Evolutionary conservation across 805 yeast genomes (phyloP), one percentile per base, ranked within the genome.

Genomic region (Candida loeiensis): DNA sequence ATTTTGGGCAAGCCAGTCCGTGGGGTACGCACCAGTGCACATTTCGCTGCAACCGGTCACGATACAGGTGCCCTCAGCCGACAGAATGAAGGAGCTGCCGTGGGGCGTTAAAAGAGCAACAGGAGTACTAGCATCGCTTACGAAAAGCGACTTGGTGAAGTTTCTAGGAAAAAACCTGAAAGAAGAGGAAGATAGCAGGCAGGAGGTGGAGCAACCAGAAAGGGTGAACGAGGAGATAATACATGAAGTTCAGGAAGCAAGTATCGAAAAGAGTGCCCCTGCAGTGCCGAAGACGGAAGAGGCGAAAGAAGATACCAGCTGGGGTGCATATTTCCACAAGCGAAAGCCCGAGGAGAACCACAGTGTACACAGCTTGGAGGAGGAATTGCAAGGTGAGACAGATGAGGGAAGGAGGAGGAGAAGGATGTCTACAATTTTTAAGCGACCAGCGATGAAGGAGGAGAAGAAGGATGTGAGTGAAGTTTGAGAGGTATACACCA

Each of bases 1-100:
- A 12, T 47, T 40, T 20, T 49, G 51, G 53, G 22, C 36, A 14
- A 25, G 32, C 7, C 36, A 30, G 15, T 13, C n/a, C 13, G 18
- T 30, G 20, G 20, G 21, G 6, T 30, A 30, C 21, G 33, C 33
- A 3, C 33, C 25, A 21, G n/a, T n/a, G n/a, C n/a, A n/a, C n/a
- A n/a, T n/a, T n/a, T n/a, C n/a, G n/a, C n/a, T n/a, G n/a, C n/a
- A n/a, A n/a, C n/a, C n/a, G n/a, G n/a, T n/a, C n/a, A n/a, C n/a
- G n/a, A 4, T 13, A 25, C 6, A 25, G n/a, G n/a, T 25, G n/a
- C 24, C 24, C 8, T 9, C 24, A 21, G n/a, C n/a, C 24, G 24
- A 21, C 9, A 21, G 9, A 21, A 9, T 7, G 31, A 27, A 13
- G 17, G 31, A 27, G 14, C 13, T 25, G 31, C 17, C 5, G 7